Evolutionary conservation across 139 green algal species (phyloP), one percentile per base, ranked within the genome.

Genomic region (Picochlorum costavermella): DNA sequence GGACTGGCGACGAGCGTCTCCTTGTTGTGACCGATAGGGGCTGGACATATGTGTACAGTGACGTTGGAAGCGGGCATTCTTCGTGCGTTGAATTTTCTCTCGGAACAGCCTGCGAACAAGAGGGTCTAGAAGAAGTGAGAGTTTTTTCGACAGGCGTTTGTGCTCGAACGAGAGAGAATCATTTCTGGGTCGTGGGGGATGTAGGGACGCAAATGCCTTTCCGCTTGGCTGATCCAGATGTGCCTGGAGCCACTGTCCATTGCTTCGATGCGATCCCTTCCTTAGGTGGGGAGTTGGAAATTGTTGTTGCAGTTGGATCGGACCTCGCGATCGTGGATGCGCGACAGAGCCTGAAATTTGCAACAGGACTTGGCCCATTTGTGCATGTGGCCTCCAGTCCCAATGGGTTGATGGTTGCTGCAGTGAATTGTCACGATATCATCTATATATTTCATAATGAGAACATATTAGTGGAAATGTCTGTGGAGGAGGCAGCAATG

Each of bases 1-100:
- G 90, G 90, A 90, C 65, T 9, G 36, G 28, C 5, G 55, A 65
- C 2, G 77, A 89, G 66, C 70, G 88, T 36, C 73, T 96, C 64
- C 50, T 93, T 29, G 59, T 83, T 23, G 72, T 96, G 16, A 75
- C 90, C 37, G 77, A 83, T 3, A 55, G 11, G 4, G 88, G 25
- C 72, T 78, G 70, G 83, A 26, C 55, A 28, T 28, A 51, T 1
- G 6, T 46, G 23, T 56, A 37, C 46, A 53, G 46, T 53, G 46
- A 23, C 5, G 37, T 45, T 49, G 10, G 31, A 62, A 36, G 49
- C 23, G 26, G 11, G 23, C 33, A 33, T 14, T 29, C 43, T 51
- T 14, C 79, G 56, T 44, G 66, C 20, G 62, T 57, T 9, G 65
- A 78, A 31, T 80, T 95, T 30, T 79, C 61, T 1, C 71, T 95